Evolutionary conservation across 768 basidiomycete species (phyloP).

Genomic region (Mycena venus): DNA sequence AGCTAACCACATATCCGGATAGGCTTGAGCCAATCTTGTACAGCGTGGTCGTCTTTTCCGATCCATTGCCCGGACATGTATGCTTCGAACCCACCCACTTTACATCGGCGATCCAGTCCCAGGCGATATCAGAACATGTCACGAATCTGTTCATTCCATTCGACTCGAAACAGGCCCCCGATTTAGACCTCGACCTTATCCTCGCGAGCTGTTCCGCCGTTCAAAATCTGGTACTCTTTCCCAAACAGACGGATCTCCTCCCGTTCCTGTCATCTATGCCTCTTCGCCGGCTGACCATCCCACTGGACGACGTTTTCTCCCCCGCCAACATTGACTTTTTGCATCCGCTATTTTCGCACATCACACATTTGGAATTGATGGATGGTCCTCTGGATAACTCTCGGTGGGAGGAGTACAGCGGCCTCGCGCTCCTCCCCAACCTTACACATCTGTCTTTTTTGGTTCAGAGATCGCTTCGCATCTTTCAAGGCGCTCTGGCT

Average conservation of each 20-base stretch:
- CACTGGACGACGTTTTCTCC: background rate
- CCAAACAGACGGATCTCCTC: background rate
- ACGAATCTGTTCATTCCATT: background rate
- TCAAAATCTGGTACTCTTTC: background rate
- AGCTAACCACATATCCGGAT: too few species aligned
- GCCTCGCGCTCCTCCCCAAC: background rate
- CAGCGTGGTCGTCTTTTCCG: slow-evolving; percentile 3
- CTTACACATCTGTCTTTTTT: slow-evolving; percentile 9
- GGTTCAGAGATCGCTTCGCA: background rate
- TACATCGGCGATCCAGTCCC: background rate
- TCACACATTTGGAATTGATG: background rate
- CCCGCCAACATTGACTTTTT: background rate
- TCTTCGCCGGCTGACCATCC: background rate
- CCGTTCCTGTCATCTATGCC: slow-evolving; percentile 1
- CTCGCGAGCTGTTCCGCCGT: slow-evolving; percentile 2
- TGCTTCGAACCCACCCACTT: background rate
- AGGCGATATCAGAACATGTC: background rate
- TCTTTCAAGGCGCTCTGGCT: background rate
- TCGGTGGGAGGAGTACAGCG: background rate
- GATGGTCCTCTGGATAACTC: background rate
- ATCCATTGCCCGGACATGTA: background rate
- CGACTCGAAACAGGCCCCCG: background rate
- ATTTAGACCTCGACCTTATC: background rate
- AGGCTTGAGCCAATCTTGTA: slow-evolving; percentile 6
- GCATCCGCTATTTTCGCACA: background rate